Base-by-base conservation (phyloP, 768 basidiomycete genomes). In the Podaxis rugospora region DNA sequence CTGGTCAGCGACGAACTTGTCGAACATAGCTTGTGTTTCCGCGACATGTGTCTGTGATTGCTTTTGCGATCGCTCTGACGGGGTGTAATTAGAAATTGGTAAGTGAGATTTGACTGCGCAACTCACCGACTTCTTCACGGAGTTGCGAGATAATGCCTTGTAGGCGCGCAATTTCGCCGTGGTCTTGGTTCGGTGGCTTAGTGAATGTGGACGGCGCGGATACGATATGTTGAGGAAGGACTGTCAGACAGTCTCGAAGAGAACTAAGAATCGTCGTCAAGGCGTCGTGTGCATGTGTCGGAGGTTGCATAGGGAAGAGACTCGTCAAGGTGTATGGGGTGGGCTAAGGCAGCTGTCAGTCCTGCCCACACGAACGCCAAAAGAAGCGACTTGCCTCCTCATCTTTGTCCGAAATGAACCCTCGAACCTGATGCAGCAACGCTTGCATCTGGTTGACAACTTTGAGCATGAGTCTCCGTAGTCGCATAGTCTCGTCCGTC, bases 371-470 rank as follows among this genome's bases (percentile, higher is more conserved):
- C 52, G 35, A 60, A 37, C 51, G 39, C 18, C 57, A 55, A 57
- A 52, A 42, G 28, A 62, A 23, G 47, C 14, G 10, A 64, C 74
- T 52, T 65, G 82, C 88, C 74, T 83, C 79, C 66, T 84, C 85
- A 36, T 72, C 67, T 18, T 74, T 71, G 27, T 81, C 76, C 11
- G 76, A 69, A 37, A 77, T 67, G 25, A 75, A 64, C 37, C 64
- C 69, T 51, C 74, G 78, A 44, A 78, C 79, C 60, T 78, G 77
- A 64, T 86, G 77, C 18, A 86, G 57, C 51, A 86, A 70, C 14
- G 76, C 71, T 68, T 88, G 85, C 16, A 90, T 69, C 61, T 87
- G 85, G 65, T 92, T 92, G 37, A 86, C 83, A 5, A 83, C 76
- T 40, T 78, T 78, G 53, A 94, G 67, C 3, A 90, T 69, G 27